Base-by-base conservation (phyloP, 768 basidiomycete species). In the Sporobolomyces pararoseus region DNA sequence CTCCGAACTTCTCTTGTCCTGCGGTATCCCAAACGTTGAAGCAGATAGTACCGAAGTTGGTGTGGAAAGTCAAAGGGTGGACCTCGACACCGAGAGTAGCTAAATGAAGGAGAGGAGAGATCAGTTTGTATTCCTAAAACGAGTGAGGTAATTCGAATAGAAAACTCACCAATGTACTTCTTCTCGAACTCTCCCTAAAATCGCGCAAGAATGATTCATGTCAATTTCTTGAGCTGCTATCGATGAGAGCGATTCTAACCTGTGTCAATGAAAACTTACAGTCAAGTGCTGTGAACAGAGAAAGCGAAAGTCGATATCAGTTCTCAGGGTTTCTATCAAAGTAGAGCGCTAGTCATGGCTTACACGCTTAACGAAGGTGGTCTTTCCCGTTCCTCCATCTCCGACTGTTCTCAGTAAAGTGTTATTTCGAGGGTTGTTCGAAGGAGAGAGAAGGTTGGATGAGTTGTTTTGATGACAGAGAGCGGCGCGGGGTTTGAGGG, bases 11-110 rank as follows among this genome's bases (percentile, higher is more conserved):
- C 83, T 99, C 96, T 84, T 99, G 96, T 51, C 96, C 96, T 63
- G 96, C 96, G 37, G 96, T 99, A 81, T 99, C 96, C 96, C 96
- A 99, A 63, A 97, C 95, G 80, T 98, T 98, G 87, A 99, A 99
- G 83, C 90, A 90, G 84, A 99, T 92, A 47, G 89, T 95, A 77
- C 96, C 96, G 78, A 89, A 98, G 86, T 98, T 98, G 84, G 96
- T 99, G 76, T 89, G 84, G 86, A 99, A 99, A 52, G 70, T 74
- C 65, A 99, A 84, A 71, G 96, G 96, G 83, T 98, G 96, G 54
- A 99, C 96, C 81, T 99, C 96, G 77, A 98, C 96, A 85, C 96
- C 96, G 70, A 99, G 90, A 66, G 96, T 99, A 79, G 96, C 96
- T 98, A 81, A 44, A 47, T 23, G 52, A 65, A 37, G 54, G 27